Evolutionary conservation across 768 basidiomycete species (phyloP).

Genomic region (Hericium coralloides): DNA sequence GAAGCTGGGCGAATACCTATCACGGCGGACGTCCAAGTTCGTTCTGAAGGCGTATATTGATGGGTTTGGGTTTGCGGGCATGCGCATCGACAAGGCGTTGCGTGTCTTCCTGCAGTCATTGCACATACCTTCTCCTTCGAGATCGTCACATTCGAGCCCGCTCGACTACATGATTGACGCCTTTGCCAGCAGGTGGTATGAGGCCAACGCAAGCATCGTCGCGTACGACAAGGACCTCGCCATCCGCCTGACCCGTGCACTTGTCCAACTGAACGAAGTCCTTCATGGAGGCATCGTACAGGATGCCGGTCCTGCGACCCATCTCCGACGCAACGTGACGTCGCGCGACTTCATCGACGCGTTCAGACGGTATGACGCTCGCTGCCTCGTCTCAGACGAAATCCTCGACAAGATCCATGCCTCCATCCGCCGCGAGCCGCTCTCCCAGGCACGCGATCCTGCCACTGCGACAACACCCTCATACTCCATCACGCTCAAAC

Average conservation of each 20-base stretch:
- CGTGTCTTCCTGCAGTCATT: slow-evolving; percentile 84
- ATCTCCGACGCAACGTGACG: slow-evolving; percentile 51
- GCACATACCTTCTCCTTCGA: slow-evolving; percentile 43
- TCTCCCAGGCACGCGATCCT: slow-evolving; percentile 59
- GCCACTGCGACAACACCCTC: slow-evolving; percentile 33
- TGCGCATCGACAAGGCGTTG: slow-evolving; percentile 83
- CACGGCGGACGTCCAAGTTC: slow-evolving; percentile 59
- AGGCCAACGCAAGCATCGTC: slow-evolving; percentile 71
- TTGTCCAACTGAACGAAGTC: slow-evolving; percentile 84
- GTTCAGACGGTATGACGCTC: slow-evolving; percentile 71
- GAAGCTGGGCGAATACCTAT: slow-evolving; percentile 78
- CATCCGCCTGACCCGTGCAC: slow-evolving; percentile 64
- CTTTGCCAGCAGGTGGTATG: slow-evolving; percentile 86
- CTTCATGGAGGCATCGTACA: slow-evolving; percentile 68
- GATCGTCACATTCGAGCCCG: slow-evolving; percentile 29
- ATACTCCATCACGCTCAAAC: slow-evolving; percentile 59
- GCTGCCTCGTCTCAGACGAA: slow-evolving; percentile 63
- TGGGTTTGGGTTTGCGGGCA: slow-evolving; percentile 74
- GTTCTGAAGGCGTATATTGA: slow-evolving; percentile 82
- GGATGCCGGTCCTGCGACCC: slow-evolving; percentile 45
- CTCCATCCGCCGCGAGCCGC: slow-evolving; percentile 62
- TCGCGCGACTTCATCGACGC: slow-evolving; percentile 76
- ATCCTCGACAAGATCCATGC: slow-evolving; percentile 70
- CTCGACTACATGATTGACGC: slow-evolving; percentile 72
- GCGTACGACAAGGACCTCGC: slow-evolving; percentile 80